Conservation (phyloP, 2,329 filamentous ascomycete genomes). For the Neopestalotiopsis rosae region DNA sequence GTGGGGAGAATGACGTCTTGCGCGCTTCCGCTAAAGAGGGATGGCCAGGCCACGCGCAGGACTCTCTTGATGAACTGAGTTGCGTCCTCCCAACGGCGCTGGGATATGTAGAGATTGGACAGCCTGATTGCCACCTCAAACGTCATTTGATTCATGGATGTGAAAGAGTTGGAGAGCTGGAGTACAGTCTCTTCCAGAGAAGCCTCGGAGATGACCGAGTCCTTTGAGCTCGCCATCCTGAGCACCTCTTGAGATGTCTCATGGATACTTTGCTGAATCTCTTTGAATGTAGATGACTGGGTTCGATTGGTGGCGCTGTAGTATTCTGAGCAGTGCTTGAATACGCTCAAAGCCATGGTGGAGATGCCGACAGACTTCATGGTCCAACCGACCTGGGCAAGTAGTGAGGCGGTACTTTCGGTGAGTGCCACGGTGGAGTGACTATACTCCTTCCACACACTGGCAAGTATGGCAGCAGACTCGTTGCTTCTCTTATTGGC, state of each 20-base stretch:
- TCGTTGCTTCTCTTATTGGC: constrained; percentile 49
- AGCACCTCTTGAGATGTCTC: constrained; percentile 48
- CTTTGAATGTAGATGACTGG: constrained; percentile 39
- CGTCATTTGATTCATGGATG: constrained; percentile 44
- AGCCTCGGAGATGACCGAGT: constrained; percentile 44
- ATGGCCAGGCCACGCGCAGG: constrained; percentile 50
- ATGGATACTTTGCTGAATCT: constrained; percentile 49
- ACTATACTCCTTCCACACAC: constrained; percentile 53
- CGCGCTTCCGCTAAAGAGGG: constrained; percentile 48
- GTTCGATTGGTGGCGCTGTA: constrained; percentile 42
- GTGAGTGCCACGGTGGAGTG: constrained; percentile 41
- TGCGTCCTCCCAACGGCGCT: constrained; percentile 52
- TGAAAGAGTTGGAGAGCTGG: constrained; percentile 44
- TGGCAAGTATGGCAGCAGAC: constrained; percentile 48
- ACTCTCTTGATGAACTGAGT: constrained; percentile 50
- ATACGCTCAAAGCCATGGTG: constrained; percentile 50
- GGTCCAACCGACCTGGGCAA: constrained; percentile 46
- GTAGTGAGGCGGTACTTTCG: constrained; percentile 41
- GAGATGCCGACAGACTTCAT: constrained; percentile 52
- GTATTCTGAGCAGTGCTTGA: constrained; percentile 45
- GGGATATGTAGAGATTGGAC: constrained; percentile 45
- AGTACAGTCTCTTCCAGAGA: constrained; percentile 49
- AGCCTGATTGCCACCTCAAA: constrained; percentile 47
- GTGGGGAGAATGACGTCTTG: constrained; percentile 48
- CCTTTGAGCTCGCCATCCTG: constrained; percentile 39